Base-by-base conservation (phyloP, 2,329 filamentous ascomycete genomes). In the Tolypocladium inflatum region DNA sequence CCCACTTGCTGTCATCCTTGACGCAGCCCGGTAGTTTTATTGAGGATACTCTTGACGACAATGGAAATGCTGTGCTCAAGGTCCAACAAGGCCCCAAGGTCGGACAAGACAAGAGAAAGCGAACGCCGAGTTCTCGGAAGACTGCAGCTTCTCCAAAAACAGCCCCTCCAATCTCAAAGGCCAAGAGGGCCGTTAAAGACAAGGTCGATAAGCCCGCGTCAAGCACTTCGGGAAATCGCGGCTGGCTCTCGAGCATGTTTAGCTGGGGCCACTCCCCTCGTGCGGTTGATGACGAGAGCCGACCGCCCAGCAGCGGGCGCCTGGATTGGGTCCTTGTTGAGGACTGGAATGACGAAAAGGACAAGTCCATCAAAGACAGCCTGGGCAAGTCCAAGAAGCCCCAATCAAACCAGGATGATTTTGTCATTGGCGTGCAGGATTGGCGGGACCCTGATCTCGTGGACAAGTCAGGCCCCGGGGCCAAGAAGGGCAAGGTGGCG, bases 1-100 rank as follows among this genome's bases (percentile, higher is more conserved):
- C 94, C 1, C 93, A 97, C 70, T 79, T 99, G 17, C 80, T 99
- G 19, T 96, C 92, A 1, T 91, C 92, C 9, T 80, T 97, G 60
- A 87, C 94, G 59, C 90, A 92, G 55, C 81, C 84, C 1, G 85
- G 87, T 53, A 82, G 80, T 63, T 83, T 83, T 57, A 78, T 85
- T 53, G 82, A 86, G 62, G 80, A 85, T 59, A 77, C 79, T 9
- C 73, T 84, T 21, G 77, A 85, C 58, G 83, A 85, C 59, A 82
- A 86, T 63, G 81, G 81, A 1, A 83, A 84, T 58, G 76, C 82
- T 4, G 72, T 75, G 17, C 71, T 81, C 63, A 83, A 80, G 66
- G 77, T 80, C 30, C 80, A 82, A 61, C 78, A 80, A 56, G 74
- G 76, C 1, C 70, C 78, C 42, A 76, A 73, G 59, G 60, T 65